These are phyloP conservation scores for Tulasnella sp. DNA, from an alignment of 768 basidiomycete species.

Conservation along the genomic window DNA sequence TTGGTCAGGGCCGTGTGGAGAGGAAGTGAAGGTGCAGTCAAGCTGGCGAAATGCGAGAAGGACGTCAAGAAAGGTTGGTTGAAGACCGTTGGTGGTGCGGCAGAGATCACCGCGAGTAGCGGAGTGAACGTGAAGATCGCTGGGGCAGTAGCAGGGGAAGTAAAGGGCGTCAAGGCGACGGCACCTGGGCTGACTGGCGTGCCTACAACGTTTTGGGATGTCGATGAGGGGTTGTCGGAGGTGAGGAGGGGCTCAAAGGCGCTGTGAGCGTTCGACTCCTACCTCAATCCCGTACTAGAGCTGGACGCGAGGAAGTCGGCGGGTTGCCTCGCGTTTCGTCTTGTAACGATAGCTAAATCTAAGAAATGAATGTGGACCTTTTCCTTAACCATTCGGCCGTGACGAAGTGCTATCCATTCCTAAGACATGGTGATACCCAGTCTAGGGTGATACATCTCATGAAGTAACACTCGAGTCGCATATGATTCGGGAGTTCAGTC, in stretches of 20 bases:
- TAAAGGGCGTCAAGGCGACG: constrained; percentile 25
- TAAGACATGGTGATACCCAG: background rate
- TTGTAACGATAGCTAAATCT: background rate
- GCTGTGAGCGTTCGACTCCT: background rate
- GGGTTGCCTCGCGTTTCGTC: background rate
- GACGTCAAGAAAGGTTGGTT: constrained; percentile 49
- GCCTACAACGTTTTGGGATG: constrained; percentile 55
- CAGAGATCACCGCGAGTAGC: constrained; percentile 25
- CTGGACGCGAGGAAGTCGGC: background rate
- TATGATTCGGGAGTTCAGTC: background rate
- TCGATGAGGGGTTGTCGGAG: constrained; percentile 71
- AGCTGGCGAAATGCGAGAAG: constrained; percentile 54
- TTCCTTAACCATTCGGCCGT: background rate
- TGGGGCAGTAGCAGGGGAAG: constrained; percentile 33
- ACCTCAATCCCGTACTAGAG: background rate
- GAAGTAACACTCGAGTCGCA: background rate
- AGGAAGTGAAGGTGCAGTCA: constrained; percentile 61
- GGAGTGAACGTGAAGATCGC: background rate
- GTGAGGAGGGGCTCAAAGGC: constrained; percentile 46
- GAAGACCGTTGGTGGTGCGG: constrained; percentile 29
- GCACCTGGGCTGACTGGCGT: constrained; percentile 31
- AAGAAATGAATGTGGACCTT: background rate
- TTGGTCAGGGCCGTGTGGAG: constrained; percentile 76
- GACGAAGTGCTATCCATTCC: background rate
- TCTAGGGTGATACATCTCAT: background rate